Percentiles rank a stretch among this genome's conserved stretches.
These are phyloP conservation scores for Fagus crenata DNA, from an alignment of 306 rosid species.

Conservation along the genomic window DNA sequence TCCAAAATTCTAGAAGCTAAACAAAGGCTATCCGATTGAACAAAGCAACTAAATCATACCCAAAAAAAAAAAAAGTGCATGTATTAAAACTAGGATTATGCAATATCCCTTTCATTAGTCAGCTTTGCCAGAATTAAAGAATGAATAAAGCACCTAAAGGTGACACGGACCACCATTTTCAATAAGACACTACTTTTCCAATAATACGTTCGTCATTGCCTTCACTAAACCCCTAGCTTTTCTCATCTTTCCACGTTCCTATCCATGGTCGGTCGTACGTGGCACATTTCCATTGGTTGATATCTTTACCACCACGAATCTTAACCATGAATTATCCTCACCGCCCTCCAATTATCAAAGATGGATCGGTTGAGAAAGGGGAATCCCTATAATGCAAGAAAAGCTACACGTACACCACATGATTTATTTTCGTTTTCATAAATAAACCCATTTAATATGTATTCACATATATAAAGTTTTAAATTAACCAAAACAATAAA, in stretches of 20 bases:
- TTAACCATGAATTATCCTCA: constrained; percentile 27
- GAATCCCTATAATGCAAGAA: constrained; percentile 24
- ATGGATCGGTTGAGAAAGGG: constrained; percentile 26
- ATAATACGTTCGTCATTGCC: constrained; percentile 27
- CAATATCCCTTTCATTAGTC: constrained; percentile 8
- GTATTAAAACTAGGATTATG: constrained; percentile 1
- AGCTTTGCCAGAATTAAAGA: background rate
- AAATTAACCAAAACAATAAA: too few relatives aligned
- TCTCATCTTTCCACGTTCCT: constrained; percentile 22
- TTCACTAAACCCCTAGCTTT: constrained; percentile 1
- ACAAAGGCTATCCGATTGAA: too few relatives aligned
- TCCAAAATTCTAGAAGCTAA: background rate
- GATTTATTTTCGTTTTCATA: too few relatives aligned
- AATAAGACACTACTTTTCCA: constrained; percentile 30
- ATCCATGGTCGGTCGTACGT: constrained; percentile 41
- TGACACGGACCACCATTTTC: constrained; percentile 29
- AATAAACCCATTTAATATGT: background rate
- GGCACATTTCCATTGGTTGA: constrained; percentile 37
- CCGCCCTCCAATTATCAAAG: constrained; percentile 40
- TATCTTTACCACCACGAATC: constrained; percentile 33
- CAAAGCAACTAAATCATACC: background rate
- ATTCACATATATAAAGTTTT: too few relatives aligned
- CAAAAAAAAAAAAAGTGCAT: background rate
- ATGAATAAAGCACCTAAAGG: constrained; percentile 18
- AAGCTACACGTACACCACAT: constrained; percentile 8